Evolutionary conservation across 169 alveolate species (phyloP), one percentile per base, ranked within the genome.

Genomic region (Eimeria necatrix): DNA sequence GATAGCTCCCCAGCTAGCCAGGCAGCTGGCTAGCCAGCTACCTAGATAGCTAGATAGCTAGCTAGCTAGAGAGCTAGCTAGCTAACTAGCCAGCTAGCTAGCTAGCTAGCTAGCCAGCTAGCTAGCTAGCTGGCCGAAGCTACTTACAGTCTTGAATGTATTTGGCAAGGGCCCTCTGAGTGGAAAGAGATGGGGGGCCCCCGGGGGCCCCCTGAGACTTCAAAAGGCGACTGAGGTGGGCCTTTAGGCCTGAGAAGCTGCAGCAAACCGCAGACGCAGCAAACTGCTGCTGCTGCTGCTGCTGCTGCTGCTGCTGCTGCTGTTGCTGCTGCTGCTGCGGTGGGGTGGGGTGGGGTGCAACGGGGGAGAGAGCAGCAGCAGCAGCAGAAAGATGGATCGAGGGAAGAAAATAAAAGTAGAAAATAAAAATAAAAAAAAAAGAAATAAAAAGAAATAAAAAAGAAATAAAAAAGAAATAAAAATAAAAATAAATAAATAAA

Each of bases 191-290:
- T 32, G 22, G 81, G 48, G 8, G 3, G 48, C 48, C 48, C 4
- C 4, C 4, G 4, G 4, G 18, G 46, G 81, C 20, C 49, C 26
- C 22, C 14, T n/a, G 14, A 12, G 81, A 70, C 5, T 70, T 12
- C 81, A 70, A 8, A 4, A n/a, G 81, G 12, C 81, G 14, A 3
- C 12, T 26, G 14, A 70, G 49, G 22, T 70, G 81, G 49, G 81
- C 49, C 81, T 70, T 70, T 26, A 70, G 8, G 49, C 81, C 81
- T 3, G 81, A 70, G 51, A 70, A 70, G 48, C 81, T 70, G 51
- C 81, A 70, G 52, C 52, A 70, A 8, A 64, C 61, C 61, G 61
- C 61, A 12, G 18, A 53, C 12, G 61, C 61, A 53, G n/a, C n/a
- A 6, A 53, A 6, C 61, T 53, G 61, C 61, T 53, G 61, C 61